Percentiles rank a stretch among this genome's conserved stretches.
Conservation (phyloP, 106 monocot genomes). For the Dendrobium huoshanense region DNA sequence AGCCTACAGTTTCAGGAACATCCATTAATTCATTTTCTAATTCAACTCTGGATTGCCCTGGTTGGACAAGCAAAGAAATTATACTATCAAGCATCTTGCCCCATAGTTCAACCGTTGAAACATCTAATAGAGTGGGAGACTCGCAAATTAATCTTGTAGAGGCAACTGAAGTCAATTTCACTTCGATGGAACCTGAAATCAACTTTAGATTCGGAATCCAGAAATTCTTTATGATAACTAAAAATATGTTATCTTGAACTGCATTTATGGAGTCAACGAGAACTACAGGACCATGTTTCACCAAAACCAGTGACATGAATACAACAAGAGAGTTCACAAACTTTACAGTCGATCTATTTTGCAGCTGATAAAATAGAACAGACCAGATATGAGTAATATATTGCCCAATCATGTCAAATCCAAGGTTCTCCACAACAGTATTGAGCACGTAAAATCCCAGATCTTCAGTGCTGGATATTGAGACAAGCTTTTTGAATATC, state of each 20-base stretch:
- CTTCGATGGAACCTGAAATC: conserved; percentile 68
- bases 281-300: conserved; percentile 64
- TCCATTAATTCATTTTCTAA: conserved; percentile 49
- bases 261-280: conserved; percentile 78
- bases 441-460: conserved; percentile 87
- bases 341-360: conserved; percentile 43
- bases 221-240: conserved; percentile 54
- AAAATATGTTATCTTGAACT: conserved; percentile 67
- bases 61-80: conserved; percentile 45
- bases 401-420: conserved; percentile 55
- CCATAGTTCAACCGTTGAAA: conserved; percentile 54
- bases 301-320: conserved; percentile 88
- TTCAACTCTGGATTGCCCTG: conserved; percentile 47
- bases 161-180: conserved; percentile 79
- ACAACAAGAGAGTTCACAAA: conserved; percentile 79
- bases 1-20: conserved; percentile 50
- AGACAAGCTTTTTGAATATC: conserved; percentile 60
- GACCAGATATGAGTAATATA: conserved; percentile 64
- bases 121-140: conserved; percentile 55
- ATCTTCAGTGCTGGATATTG: conserved; percentile 45
- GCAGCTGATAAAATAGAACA: conserved; percentile 56
- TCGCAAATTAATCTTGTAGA: conserved; percentile 86
- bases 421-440: conserved; percentile 85
- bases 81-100: conserved; percentile 80
- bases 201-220: conserved; percentile 81